Evolutionary conservation across 2,329 filamentous ascomycete species (phyloP), one percentile per base, ranked within the genome.

Genomic region (Arthrinium phaeospermum): DNA sequence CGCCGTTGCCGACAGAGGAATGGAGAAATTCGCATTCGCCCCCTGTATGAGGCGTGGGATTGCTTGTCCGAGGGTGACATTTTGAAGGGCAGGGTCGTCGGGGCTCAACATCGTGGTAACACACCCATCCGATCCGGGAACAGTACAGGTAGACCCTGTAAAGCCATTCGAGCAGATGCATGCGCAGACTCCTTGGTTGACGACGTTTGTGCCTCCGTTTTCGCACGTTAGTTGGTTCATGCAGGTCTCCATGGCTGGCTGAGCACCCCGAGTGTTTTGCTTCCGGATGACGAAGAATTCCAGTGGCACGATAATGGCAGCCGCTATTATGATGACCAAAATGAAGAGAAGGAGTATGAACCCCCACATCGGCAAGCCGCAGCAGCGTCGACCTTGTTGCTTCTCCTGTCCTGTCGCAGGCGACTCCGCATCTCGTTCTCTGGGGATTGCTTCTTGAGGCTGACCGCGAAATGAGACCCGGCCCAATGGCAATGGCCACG

Each of bases 111-210:
- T 77, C 37, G 87, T 86, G 1, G 86, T 88, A 1, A 87, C 88
- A 77, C 89, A 91, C 22, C 88, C 88, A 51, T 84, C 81, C 0
- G 85, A 80, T 68, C 85, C 85, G 1, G 82, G 80, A 34, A 82
- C 80, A 6, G 85, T 86, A 78, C 89, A 91, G 73, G 87, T 85
- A 30, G 83, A 82, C 19, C 88, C 88, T 0, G 93, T 95, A 80
- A 96, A 98, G 1, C 95, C 94, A 77, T 96, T 95, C 30, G 92
- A 91, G 82, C 96, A 99, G 61, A 98, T 90, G 80, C 96, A 99
- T 16, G 92, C 92, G 83, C 96, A 98, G 27, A 88, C 85, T 4
- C 90, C 88, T 72, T 90, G 86, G 22, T 88, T 89, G 27, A 94
- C 82, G 22, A 96, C 89, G 71, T 91, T 95, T 24, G 91, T 91